phyloP scores from a whole-genome alignment of 2,329 filamentous ascomycete genomes.

The Paracamarosporium sp. region DNA sequence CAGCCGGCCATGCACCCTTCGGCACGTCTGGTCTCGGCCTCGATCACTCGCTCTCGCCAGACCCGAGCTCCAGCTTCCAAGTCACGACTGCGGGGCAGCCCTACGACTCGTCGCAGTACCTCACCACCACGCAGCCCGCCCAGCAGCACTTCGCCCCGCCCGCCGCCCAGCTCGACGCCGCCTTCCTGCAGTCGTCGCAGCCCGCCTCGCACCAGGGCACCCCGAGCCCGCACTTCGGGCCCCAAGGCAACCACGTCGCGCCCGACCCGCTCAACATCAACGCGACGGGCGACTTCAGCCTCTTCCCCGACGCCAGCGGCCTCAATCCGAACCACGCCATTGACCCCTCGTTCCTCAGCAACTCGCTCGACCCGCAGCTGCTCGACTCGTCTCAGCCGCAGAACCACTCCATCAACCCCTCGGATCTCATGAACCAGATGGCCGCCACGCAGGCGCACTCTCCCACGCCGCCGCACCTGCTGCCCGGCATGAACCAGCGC shows the following conservation, averaged over 20 bases:
- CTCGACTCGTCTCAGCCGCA: slow-evolving; percentile 49
- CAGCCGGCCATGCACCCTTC: slow-evolving; percentile 56
- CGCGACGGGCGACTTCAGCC: slow-evolving; percentile 29
- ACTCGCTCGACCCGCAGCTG: slow-evolving; percentile 52
- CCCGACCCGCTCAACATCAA: slow-evolving; percentile 45
- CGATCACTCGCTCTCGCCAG: slow-evolving; percentile 53
- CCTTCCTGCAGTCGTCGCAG: slow-evolving; percentile 48
- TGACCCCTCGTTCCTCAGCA: slow-evolving; percentile 64
- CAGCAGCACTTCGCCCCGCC: slow-evolving; percentile 52
- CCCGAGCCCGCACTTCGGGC: slow-evolving; percentile 47
- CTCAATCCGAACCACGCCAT: slow-evolving; percentile 63
- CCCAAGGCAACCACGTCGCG: slow-evolving; percentile 46
- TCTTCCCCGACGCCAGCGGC: slow-evolving; percentile 24
- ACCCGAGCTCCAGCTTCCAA: slow-evolving; percentile 33
- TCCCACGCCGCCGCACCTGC: slow-evolving; percentile 63
- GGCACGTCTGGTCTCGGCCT: slow-evolving; percentile 63
- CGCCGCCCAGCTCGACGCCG: slow-evolving; percentile 49
- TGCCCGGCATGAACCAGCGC: slow-evolving; percentile 61
- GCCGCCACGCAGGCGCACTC: slow-evolving; percentile 57
- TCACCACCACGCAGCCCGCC: slow-evolving; percentile 56
- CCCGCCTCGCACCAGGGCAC: slow-evolving; percentile 66
- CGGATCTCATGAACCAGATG: slow-evolving; percentile 59
- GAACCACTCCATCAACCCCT: slow-evolving; percentile 54
- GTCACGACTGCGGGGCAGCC: slow-evolving; percentile 51
- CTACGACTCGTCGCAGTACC: slow-evolving; percentile 46